Conservation (phyloP, 306 rosid species). For the Betula pendula region DNA sequence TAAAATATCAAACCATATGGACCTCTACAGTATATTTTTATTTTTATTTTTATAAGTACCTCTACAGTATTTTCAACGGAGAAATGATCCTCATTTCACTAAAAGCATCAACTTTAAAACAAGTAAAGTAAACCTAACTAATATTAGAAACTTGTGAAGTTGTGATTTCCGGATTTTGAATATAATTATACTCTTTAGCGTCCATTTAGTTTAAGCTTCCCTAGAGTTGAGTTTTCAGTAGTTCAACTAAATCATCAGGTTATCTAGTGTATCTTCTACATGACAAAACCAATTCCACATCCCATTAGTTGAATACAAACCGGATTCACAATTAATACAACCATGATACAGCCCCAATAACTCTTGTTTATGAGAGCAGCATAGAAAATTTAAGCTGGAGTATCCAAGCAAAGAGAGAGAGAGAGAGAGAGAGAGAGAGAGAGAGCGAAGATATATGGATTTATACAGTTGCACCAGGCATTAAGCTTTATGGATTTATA, state of each 20-base stretch:
- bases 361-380: background rate
- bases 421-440: background rate
- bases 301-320: slow-evolving; percentile 2
- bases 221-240: background rate
- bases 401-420: background rate
- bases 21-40: too few relatives aligned
- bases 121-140: background rate
- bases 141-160: background rate
- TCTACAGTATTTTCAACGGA: too few relatives aligned
- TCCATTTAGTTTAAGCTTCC: background rate
- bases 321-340: background rate
- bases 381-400: background rate
- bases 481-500: background rate
- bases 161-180: background rate
- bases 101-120: background rate
- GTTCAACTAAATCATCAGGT: background rate
- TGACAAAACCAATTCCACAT: background rate
- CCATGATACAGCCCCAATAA: too few relatives aligned
- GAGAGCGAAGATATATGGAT: background rate
- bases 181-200: background rate
- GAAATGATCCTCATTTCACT: too few relatives aligned
- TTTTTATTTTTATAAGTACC: too few relatives aligned
- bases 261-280: background rate
- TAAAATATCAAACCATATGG: too few relatives aligned
- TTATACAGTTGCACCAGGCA: background rate